A percentile compares a stretch with the other conserved stretches of the same genome.
Evolutionary conservation across 2,329 filamentous ascomycete species (phyloP).

Genomic region (Pseudocercospora fuligena): DNA sequence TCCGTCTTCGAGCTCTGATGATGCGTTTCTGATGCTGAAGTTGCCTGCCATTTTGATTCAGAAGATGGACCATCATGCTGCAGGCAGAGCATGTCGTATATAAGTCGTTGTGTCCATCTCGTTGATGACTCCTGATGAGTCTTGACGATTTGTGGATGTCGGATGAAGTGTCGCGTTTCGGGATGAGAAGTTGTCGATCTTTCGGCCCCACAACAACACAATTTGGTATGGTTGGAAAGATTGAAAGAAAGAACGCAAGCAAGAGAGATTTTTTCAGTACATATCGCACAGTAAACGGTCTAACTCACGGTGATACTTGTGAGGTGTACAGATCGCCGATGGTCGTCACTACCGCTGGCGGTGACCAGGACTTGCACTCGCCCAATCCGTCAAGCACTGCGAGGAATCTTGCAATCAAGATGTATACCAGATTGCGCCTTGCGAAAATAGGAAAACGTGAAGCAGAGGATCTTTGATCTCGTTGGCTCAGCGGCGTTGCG

Average conservation of each 20-base stretch:
- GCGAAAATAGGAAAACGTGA: not conserved
- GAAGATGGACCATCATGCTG: too few relatives aligned
- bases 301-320: not conserved
- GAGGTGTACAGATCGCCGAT: conserved; percentile 9
- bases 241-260: not conserved
- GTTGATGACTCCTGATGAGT: not conserved
- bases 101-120: not conserved
- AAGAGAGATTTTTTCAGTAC: not conserved
- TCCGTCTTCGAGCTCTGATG: conserved; percentile 18
- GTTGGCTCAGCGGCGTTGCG: not conserved
- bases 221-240: not conserved
- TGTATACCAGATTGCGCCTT: not conserved
- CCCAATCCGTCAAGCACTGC: not conserved
- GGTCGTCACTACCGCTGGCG: not conserved
- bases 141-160: not conserved
- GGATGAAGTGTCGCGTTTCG: not conserved
- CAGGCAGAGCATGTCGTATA: not conserved
- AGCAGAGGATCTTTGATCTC: not conserved
- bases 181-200: not conserved
- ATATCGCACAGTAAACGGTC: not conserved
- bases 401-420: not conserved
- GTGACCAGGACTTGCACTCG: not conserved
- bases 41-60: conserved; percentile 1
- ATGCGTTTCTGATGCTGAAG: conserved; percentile 15
- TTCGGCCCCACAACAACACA: not conserved